Conservation (phyloP, 1,284 basidiomycete genomes). For the Boletus semigastroideus region DNA sequence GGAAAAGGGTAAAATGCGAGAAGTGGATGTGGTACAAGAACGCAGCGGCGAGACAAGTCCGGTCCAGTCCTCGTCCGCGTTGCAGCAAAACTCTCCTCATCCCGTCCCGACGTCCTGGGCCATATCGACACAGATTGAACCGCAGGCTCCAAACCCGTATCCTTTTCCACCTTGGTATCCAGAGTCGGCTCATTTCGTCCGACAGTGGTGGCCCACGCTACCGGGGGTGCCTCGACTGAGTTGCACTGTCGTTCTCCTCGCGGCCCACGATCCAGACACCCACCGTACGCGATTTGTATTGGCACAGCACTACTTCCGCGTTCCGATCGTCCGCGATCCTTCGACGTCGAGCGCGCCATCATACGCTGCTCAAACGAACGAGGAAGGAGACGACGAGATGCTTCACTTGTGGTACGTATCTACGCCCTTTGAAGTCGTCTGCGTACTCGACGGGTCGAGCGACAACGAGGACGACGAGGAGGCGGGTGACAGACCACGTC, state of each 20-base stretch:
- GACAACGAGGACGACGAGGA: constrained; percentile 38
- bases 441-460: constrained; percentile 48
- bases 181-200: constrained; percentile 70
- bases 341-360: constrained; percentile 3
- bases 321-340: constrained; percentile 43
- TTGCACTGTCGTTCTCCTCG: constrained; percentile 69
- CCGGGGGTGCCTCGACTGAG: constrained; percentile 59
- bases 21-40: constrained; percentile 12
- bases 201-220: constrained; percentile 75
- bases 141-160: constrained; percentile 43
- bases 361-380: not conserved
- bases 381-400: constrained; percentile 44
- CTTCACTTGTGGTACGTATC: constrained; percentile 70
- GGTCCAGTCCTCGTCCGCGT: constrained; percentile 6
- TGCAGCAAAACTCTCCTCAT: constrained; percentile 10
- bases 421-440: constrained; percentile 68
- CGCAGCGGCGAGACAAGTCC: constrained; percentile 7
- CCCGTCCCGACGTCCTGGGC: constrained; percentile 9
- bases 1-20: constrained; percentile 27
- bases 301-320: constrained; percentile 72
- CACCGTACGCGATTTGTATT: constrained; percentile 63
- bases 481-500: constrained; percentile 50
- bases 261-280: constrained; percentile 54
- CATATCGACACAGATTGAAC: constrained; percentile 1
- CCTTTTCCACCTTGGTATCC: constrained; percentile 64